Evolutionary conservation across 768 basidiomycete species (phyloP).

Genomic region (Agaricus blazei): DNA sequence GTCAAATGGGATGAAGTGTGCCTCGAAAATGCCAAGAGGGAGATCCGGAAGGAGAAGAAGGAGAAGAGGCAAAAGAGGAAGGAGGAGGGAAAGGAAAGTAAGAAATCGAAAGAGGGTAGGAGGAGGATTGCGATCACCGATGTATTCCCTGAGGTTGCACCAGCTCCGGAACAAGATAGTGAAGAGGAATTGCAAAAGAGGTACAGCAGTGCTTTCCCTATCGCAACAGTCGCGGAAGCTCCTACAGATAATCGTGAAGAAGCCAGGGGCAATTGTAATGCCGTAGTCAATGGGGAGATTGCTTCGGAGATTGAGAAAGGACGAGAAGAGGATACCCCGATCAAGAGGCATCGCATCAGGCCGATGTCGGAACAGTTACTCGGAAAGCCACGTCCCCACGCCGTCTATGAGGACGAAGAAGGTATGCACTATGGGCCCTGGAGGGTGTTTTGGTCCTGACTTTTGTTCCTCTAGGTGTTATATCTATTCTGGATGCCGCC

Average conservation of each 20-base stretch:
- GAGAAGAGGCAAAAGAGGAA: slow-evolving; percentile 19
- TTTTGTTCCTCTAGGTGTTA: slow-evolving; percentile 34
- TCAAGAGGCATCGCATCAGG: slow-evolving; percentile 43
- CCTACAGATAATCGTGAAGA: slow-evolving; percentile 46
- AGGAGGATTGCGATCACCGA: slow-evolving; percentile 50
- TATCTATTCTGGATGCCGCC: slow-evolving; percentile 72
- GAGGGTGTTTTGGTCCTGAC: background rate
- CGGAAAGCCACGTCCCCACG: slow-evolving; percentile 40
- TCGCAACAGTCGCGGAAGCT: slow-evolving; percentile 46
- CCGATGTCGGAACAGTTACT: slow-evolving; percentile 64
- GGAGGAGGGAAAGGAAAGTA: slow-evolving; percentile 35
- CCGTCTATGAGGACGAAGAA: slow-evolving; percentile 50
- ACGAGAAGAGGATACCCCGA: slow-evolving; percentile 29
- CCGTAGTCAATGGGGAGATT: slow-evolving; percentile 14
- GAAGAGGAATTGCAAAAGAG: slow-evolving; percentile 5
- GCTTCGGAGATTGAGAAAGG: slow-evolving; percentile 13
- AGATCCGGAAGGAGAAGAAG: slow-evolving; percentile 23
- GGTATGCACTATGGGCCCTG: slow-evolving; percentile 27
- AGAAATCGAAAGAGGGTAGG: slow-evolving; percentile 44
- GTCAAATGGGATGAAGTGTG: slow-evolving; percentile 31
- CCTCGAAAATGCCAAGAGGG: slow-evolving; percentile 24
- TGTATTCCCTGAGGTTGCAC: slow-evolving; percentile 49
- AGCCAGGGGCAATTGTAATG: slow-evolving; percentile 13
- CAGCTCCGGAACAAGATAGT: slow-evolving; percentile 11
- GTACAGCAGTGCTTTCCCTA: slow-evolving; percentile 19